Percentiles rank a stretch among this genome's conserved stretches.
phyloP scores from a whole-genome alignment of 2,329 filamentous ascomycete species.

The Arthrobotrys conoides region DNA sequence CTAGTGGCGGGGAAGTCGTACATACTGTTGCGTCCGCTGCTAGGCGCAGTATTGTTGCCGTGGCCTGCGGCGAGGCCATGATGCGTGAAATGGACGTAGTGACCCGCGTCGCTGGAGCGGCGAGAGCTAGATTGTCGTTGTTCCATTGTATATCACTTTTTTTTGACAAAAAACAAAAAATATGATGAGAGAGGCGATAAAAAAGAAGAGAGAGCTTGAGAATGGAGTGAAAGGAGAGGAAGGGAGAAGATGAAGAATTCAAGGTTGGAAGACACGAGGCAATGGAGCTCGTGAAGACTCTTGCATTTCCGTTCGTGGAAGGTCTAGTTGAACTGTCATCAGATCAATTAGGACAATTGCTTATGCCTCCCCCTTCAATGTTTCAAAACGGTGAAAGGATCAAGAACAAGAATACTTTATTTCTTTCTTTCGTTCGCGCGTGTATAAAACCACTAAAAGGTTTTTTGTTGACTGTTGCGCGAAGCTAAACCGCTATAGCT shows the following conservation, averaged over 20 bases:
- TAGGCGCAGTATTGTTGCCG: constrained; percentile 34
- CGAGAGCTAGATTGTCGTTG: constrained; percentile 31
- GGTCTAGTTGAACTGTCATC: constrained; percentile 18
- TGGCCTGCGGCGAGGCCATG: constrained; percentile 27
- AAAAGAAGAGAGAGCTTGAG: neutral
- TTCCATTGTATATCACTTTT: constrained; percentile 37
- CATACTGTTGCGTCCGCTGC: constrained; percentile 50
- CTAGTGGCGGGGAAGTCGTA: constrained; percentile 47
- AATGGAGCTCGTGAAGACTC: constrained; percentile 18
- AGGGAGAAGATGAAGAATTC: neutral
- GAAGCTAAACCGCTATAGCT: neutral
- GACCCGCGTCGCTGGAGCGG: constrained; percentile 43
- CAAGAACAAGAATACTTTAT: too few species aligned
- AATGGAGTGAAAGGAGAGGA: neutral
- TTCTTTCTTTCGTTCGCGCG: constrained; percentile 1
- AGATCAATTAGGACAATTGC: constrained; percentile 12
- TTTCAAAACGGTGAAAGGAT: constrained; percentile 19
- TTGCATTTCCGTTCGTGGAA: constrained; percentile 26
- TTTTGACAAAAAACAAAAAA: neutral
- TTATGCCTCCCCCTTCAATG: neutral
- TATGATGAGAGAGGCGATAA: neutral
- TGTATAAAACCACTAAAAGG: neutral
- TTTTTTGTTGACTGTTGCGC: neutral
- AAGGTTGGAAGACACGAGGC: constrained; percentile 23
- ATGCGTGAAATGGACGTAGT: constrained; percentile 55